These are phyloP conservation scores for Cystobasidiaceae sp. DNA, from an alignment of 1,284 basidiomycete species.

Conservation along the genomic window DNA sequence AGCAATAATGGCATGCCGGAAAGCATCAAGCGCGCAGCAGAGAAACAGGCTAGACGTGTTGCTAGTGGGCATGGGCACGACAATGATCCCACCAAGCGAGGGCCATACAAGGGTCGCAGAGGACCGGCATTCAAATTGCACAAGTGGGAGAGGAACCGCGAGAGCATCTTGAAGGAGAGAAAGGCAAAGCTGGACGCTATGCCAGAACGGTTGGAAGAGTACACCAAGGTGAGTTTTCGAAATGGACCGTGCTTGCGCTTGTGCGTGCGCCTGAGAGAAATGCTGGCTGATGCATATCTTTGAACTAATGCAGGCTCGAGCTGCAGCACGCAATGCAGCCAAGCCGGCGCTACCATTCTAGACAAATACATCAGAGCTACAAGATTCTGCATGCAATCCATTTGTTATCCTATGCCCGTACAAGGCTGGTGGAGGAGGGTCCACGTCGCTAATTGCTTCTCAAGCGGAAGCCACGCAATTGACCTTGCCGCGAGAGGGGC, in stretches of 20 bases:
- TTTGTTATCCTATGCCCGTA: no score
- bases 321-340: not conserved
- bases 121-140: conserved; percentile 13
- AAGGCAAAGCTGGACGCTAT: conserved; percentile 15
- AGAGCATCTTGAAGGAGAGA: not conserved
- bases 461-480: no score
- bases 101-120: conserved; percentile 23
- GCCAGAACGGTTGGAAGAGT: conserved; percentile 21
- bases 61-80: not conserved
- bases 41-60: not conserved
- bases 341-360: conserved; percentile 26
- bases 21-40: not conserved
- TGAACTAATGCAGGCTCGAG: not conserved
- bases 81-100: conserved; percentile 2
- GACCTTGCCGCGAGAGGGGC: no score
- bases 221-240: conserved; percentile 7
- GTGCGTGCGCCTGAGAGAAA: not conserved
- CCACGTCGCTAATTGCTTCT: no score
- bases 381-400: no score
- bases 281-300: not conserved
- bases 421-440: no score
- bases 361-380: not conserved
- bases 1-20: no score
- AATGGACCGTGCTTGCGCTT: not conserved
- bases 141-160: conserved; percentile 15